These are phyloP conservation scores for Yamadazyma diddensiae DNA, from an alignment of 1,139 yeast species.

Conservation along the genomic window DNA sequence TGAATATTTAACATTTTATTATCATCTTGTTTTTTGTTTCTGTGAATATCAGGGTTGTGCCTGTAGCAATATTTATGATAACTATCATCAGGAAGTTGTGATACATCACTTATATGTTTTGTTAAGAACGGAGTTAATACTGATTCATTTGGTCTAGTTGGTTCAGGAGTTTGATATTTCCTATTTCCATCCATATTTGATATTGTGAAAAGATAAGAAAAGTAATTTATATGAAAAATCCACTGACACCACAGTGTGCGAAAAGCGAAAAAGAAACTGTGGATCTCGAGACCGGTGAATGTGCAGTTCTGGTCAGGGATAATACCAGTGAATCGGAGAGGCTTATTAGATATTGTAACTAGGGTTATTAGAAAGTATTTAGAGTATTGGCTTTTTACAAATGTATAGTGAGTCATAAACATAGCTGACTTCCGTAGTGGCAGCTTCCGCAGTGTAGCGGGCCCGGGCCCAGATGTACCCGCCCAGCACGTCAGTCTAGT, in stretches of 20 bases:
- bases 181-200: constrained; percentile 1
- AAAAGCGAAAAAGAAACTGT: not conserved
- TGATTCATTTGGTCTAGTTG: constrained; percentile 14
- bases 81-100: constrained; percentile 45
- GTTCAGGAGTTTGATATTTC: constrained; percentile 7
- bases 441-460: no score
- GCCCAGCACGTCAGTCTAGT: no score
- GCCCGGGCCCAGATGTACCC: no score
- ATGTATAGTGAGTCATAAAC: no score
- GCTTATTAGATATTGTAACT: no score
- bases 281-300: no score
- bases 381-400: no score
- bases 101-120: constrained; percentile 44
- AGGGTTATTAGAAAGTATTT: no score
- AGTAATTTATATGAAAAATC: no score
- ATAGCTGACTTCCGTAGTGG: no score
- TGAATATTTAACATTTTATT: constrained; percentile 62
- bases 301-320: no score
- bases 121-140: constrained; percentile 47
- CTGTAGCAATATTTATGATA: constrained; percentile 77
- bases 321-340: no score
- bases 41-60: constrained; percentile 81
- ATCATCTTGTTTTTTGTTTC: constrained; percentile 71
- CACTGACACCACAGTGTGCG: constrained; percentile 1
- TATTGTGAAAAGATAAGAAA: not conserved